Conservation (phyloP, 495 filamentous ascomycete species). For the Trichoderma erinaceum region DNA sequence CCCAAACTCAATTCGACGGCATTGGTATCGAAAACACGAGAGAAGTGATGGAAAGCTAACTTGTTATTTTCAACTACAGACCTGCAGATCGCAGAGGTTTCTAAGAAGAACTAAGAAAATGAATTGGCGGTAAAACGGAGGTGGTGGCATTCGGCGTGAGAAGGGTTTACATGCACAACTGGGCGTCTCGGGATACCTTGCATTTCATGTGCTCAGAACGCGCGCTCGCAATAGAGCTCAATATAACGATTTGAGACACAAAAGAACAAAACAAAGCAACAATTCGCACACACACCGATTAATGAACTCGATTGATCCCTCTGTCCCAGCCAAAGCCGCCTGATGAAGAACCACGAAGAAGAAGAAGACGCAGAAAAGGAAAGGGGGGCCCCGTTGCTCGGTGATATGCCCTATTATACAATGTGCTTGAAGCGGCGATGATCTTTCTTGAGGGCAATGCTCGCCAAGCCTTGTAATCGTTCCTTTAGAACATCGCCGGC, state of each 20-base stretch:
- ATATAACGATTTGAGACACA: not conserved
- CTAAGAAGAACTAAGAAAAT: slow-evolving; percentile 36
- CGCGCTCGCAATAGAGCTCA: slow-evolving; percentile 5
- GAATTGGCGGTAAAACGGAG: slow-evolving; percentile 16
- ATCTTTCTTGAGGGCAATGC: not conserved
- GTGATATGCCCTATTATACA: not conserved
- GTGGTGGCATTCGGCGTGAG: slow-evolving; percentile 18
- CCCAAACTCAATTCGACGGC: not conserved
- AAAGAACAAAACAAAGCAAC: not conserved
- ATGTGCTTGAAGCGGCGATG: slow-evolving; percentile 3
- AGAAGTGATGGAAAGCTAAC: not conserved
- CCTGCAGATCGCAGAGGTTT: slow-evolving; percentile 44
- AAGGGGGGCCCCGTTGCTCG: not conserved
- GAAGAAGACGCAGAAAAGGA: not conserved
- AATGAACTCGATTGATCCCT: not conserved
- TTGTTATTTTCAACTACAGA: slow-evolving; percentile 23
- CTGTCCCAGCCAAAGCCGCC: not conserved
- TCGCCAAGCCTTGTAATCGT: slow-evolving; percentile 8
- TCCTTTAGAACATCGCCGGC: not conserved
- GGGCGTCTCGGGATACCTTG: slow-evolving; percentile 40
- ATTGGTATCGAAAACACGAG: not conserved
- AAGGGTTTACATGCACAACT: slow-evolving; percentile 24
- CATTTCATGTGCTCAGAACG: slow-evolving; percentile 25
- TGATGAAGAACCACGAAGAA: not conserved
- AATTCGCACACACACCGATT: slow-evolving; percentile 3